Conservation (phyloP, 176 grass and related monocot species). For the Sorghum bicolor region Sorghum_bicolor_NCBIv3 NC_012876.2:4224501-4225000, state of each 20-base stretch:
- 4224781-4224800: not conserved
- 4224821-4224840: not conserved
- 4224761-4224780: not conserved
- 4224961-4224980: not conserved
- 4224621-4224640: conserved; percentile 19
- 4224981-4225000: not conserved
- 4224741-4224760: not conserved
- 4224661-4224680: not conserved
- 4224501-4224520: conserved; percentile 37
- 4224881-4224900: not conserved
- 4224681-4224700: not conserved
- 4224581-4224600: conserved; percentile 64
- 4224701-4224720: not conserved
- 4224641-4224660: not conserved
- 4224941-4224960: not conserved
- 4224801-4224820: not conserved
- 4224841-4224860: not conserved
- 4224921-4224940: not conserved
- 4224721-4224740: not conserved
- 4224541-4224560: conserved; percentile 76
- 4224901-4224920: not conserved
- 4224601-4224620: conserved; percentile 73
- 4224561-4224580: conserved; percentile 49
- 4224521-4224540: conserved; percentile 39
- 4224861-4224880: not conserved